Evolutionary conservation across 1,284 basidiomycete species (phyloP).

Genomic region (Malassezia sympodialis): DNA sequence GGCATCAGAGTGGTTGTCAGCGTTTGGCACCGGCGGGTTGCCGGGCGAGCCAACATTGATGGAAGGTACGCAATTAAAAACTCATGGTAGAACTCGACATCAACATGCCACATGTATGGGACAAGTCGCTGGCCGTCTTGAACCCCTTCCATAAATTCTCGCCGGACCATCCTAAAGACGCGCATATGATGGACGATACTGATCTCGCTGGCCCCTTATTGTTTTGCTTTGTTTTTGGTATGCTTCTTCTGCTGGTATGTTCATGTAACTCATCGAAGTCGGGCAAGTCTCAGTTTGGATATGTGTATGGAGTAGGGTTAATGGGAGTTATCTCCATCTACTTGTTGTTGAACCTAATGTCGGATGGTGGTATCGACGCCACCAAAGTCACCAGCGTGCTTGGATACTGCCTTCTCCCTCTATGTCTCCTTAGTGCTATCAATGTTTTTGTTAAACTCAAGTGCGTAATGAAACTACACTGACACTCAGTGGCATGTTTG

Average conservation of each 20-base stretch:
- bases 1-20: conserved; percentile 19
- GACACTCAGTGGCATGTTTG: conserved; percentile 23
- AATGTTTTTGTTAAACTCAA: conserved; percentile 80
- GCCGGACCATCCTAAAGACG: conserved; percentile 54
- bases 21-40: conserved; percentile 46
- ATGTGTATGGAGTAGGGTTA: conserved; percentile 94
- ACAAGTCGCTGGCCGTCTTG: conserved; percentile 86
- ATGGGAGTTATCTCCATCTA: conserved; percentile 91
- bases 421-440: conserved; percentile 86
- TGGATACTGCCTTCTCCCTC: conserved; percentile 90
- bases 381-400: conserved; percentile 91
- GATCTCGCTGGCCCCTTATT: conserved; percentile 92
- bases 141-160: conserved; percentile 72
- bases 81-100: conserved; percentile 73
- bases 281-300: conserved; percentile 95
- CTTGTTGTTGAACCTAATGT: conserved; percentile 92
- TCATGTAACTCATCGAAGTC: conserved; percentile 55
- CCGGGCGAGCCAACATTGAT: conserved; percentile 45
- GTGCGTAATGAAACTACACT: conserved; percentile 56
- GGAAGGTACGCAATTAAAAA: conserved; percentile 24
- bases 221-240: conserved; percentile 68
- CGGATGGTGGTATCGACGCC: conserved; percentile 84
- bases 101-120: conserved; percentile 88
- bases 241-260: conserved; percentile 32
- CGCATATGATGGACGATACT: conserved; percentile 97